Percentiles rank a stretch among this genome's conserved stretches.
Evolutionary conservation across 352 stramenopile species (phyloP).

Genomic region (Phytophthora vignae): DNA sequence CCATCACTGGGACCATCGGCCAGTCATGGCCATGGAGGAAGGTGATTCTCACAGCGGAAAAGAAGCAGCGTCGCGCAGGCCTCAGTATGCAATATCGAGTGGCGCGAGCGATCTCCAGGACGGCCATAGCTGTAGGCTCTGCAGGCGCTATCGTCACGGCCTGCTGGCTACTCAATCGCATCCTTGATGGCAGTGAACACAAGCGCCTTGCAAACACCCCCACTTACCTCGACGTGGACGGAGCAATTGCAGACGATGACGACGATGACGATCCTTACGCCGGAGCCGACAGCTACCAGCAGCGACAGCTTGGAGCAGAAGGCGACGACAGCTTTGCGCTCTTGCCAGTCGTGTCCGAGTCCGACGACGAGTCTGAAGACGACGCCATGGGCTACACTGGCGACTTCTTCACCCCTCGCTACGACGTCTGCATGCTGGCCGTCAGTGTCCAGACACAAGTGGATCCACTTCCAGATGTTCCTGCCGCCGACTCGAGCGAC

Average conservation of each 20-base stretch:
- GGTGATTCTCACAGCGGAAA: constrained; percentile 26
- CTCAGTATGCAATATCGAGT: constrained; percentile 36
- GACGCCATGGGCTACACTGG: constrained; percentile 34
- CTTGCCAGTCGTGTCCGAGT: constrained; percentile 35
- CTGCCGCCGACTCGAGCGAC: constrained; percentile 4
- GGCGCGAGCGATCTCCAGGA: constrained; percentile 21
- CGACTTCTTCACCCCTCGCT: constrained; percentile 29
- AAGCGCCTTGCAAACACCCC: constrained; percentile 8
- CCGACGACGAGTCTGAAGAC: constrained; percentile 24
- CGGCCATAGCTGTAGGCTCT: constrained; percentile 31
- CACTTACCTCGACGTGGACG: not conserved
- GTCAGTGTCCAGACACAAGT: constrained; percentile 34
- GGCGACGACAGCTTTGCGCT: constrained; percentile 18
- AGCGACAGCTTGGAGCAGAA: not conserved
- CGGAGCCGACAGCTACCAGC: not conserved
- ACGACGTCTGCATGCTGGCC: constrained; percentile 41
- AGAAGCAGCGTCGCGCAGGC: constrained; percentile 12
- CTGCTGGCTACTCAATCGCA: constrained; percentile 36
- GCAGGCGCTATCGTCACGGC: constrained; percentile 26
- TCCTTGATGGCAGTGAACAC: constrained; percentile 16
- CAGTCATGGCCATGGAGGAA: not conserved
- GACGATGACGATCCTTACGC: constrained; percentile 1
- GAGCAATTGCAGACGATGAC: not conserved
- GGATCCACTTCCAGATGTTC: constrained; percentile 29
- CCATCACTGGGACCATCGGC: constrained; percentile 23